These are phyloP conservation scores for Melaleuca quinquenervia DNA, from an alignment of 345 rosid genomes.

Conservation along the genomic window DNA sequence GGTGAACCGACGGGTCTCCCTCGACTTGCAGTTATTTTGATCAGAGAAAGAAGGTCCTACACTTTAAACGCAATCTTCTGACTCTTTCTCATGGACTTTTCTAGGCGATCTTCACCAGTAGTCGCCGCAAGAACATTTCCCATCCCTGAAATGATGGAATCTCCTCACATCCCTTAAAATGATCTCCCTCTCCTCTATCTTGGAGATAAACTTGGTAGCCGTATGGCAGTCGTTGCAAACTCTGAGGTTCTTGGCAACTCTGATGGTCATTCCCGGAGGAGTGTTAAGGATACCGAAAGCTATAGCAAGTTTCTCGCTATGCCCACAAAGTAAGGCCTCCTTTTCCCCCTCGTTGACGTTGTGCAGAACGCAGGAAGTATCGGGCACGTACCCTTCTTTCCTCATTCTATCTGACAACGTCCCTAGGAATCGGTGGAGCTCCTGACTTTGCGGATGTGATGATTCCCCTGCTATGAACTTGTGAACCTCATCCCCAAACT, in stretches of 20 bases:
- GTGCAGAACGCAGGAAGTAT: constrained; percentile 81
- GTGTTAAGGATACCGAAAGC: constrained; percentile 77
- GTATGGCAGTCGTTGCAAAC: constrained; percentile 83
- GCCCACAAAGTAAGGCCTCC: constrained; percentile 73
- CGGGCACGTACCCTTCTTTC: constrained; percentile 73
- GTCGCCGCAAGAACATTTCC: constrained; percentile 73
- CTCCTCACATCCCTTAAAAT: constrained; percentile 74
- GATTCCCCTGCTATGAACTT: constrained; percentile 73
- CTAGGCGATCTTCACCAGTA: constrained; percentile 41
- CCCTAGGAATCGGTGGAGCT: constrained; percentile 45
- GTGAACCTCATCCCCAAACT: constrained; percentile 63
- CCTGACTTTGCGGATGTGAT: constrained; percentile 63
- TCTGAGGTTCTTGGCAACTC: constrained; percentile 83
- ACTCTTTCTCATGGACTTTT: not conserved
- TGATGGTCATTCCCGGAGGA: constrained; percentile 54
- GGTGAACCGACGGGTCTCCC: not conserved
- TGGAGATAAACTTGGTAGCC: constrained; percentile 67
- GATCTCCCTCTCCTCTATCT: constrained; percentile 55
- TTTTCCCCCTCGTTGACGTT: constrained; percentile 67
- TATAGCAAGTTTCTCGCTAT: constrained; percentile 82
- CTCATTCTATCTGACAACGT: constrained; percentile 56
- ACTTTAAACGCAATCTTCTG: not conserved
- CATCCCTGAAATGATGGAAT: constrained; percentile 81
- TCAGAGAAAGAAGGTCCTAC: not conserved
- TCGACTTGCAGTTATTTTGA: not conserved